Evolutionary conservation across 2,329 filamentous ascomycete genomes (phyloP).

Genomic region (Diaporthe helianthi): DNA sequence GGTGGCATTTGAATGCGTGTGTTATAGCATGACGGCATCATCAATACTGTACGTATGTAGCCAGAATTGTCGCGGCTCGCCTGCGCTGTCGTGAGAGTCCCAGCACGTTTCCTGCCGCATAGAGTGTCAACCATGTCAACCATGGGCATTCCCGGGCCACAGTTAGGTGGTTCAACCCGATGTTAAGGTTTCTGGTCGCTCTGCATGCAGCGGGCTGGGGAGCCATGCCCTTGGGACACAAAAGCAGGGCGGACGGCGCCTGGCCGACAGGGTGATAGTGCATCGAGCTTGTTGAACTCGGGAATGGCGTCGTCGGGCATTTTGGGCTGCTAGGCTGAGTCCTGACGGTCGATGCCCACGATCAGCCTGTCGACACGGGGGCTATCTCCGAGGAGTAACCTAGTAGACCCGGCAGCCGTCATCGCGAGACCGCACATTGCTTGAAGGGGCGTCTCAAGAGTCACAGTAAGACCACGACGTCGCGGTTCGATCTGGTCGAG

Average conservation of each 20-base stretch:
- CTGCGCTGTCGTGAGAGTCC: not conserved
- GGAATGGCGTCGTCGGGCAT: not conserved
- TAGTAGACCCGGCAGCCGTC: slow-evolving; percentile 5
- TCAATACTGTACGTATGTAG: not conserved
- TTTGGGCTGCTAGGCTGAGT: slow-evolving; percentile 24
- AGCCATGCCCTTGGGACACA: slow-evolving; percentile 15
- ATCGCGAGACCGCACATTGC: not conserved
- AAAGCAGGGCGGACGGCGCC: slow-evolving; percentile 33
- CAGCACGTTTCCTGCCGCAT: not conserved
- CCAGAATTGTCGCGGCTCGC: too few species aligned
- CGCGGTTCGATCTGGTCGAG: not conserved
- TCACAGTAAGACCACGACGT: not conserved
- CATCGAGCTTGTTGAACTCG: slow-evolving; percentile 22
- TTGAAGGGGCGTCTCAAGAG: not conserved
- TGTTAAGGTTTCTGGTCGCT: not conserved
- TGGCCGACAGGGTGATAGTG: slow-evolving; percentile 29
- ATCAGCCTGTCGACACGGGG: not conserved
- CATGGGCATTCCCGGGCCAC: not conserved
- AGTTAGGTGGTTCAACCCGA: not conserved
- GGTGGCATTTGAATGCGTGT: not conserved
- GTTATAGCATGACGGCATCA: slow-evolving; percentile 23
- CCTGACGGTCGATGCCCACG: not conserved
- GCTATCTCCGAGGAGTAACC: slow-evolving; percentile 5
- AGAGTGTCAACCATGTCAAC: not conserved
- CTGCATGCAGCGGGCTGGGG: not conserved